Evolutionary conservation across 1,139 yeast genomes (phyloP).

Genomic region (Scheffersomyces quercinus): DNA sequence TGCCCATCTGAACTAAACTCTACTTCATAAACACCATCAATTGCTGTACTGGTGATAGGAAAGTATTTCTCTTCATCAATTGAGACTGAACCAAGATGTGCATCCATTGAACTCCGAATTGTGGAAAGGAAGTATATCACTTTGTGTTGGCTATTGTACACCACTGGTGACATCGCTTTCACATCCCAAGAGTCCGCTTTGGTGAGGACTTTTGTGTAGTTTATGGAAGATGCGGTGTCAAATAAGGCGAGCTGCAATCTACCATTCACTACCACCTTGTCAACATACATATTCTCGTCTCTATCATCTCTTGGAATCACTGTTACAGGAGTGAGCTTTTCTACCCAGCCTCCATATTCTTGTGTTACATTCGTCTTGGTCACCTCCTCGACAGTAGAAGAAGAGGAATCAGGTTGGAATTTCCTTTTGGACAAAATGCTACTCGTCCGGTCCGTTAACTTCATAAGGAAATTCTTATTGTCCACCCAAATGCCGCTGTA

Average conservation of each 20-base stretch:
- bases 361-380: conserved; percentile 35
- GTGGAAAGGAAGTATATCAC: conserved; percentile 67
- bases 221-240: conserved; percentile 42
- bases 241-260: conserved; percentile 72
- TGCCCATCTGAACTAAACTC: conserved; percentile 57
- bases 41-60: conserved; percentile 20
- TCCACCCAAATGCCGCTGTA: conserved; percentile 78
- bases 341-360: conserved; percentile 61
- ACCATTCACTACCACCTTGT: conserved; percentile 65
- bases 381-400: conserved; percentile 13
- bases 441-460: conserved; percentile 73
- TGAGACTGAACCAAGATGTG: conserved; percentile 42
- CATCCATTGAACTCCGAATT: conserved; percentile 52
- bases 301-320: conserved; percentile 41
- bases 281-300: conserved; percentile 63
- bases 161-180: conserved; percentile 52
- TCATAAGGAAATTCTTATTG: conserved; percentile 52
- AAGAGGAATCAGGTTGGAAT: conserved; percentile 38
- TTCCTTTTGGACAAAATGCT: conserved; percentile 57
- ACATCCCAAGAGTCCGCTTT: conserved; percentile 67
- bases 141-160: conserved; percentile 53
- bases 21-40: conserved; percentile 33
- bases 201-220: conserved; percentile 55
- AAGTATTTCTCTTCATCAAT: conserved; percentile 7
- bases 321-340: conserved; percentile 37